Percentiles rank a stretch among this genome's conserved stretches.
Evolutionary conservation across 768 basidiomycete genomes (phyloP).

Genomic region (Pleurotus ostreatus): DNA sequence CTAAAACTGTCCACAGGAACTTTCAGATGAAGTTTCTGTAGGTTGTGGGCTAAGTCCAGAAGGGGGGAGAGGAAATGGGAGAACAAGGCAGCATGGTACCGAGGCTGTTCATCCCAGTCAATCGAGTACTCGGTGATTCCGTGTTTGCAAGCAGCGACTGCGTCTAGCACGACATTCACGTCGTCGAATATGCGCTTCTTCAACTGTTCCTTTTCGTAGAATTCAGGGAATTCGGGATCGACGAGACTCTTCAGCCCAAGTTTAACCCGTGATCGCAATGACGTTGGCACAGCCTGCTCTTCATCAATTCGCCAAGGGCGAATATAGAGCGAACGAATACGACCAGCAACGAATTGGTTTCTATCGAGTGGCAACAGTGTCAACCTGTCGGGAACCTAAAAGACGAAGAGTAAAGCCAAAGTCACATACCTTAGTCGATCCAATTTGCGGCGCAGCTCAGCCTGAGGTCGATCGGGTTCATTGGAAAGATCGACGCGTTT

Average conservation of each 20-base stretch:
- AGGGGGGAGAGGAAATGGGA: conserved; percentile 31
- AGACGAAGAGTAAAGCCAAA: neutral
- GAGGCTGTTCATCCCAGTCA: conserved; percentile 31
- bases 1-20: conserved; percentile 32
- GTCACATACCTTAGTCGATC: conserved; percentile 24
- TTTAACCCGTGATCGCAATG: conserved; percentile 17
- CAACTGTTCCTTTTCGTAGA: conserved; percentile 26
- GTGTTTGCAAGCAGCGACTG: conserved; percentile 26
- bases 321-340: conserved; percentile 28
- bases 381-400: neutral
- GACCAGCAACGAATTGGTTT: conserved; percentile 19
- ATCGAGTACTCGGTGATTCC: conserved; percentile 32
- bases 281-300: conserved; percentile 25
- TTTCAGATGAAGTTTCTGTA: conserved; percentile 32
- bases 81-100: conserved; percentile 33
- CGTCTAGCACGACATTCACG: conserved; percentile 25
- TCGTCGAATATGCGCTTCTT: conserved; percentile 34
- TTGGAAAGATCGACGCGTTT: conserved; percentile 16
- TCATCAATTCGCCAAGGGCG: conserved; percentile 37
- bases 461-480: conserved; percentile 15
- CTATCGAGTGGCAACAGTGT: conserved; percentile 11
- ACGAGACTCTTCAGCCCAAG: conserved; percentile 18
- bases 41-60: conserved; percentile 27
- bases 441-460: conserved; percentile 24
- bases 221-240: conserved; percentile 26